These are phyloP conservation scores for Medicago lupulina DNA, from an alignment of 306 rosid genomes.

Conservation along the genomic window DNA sequence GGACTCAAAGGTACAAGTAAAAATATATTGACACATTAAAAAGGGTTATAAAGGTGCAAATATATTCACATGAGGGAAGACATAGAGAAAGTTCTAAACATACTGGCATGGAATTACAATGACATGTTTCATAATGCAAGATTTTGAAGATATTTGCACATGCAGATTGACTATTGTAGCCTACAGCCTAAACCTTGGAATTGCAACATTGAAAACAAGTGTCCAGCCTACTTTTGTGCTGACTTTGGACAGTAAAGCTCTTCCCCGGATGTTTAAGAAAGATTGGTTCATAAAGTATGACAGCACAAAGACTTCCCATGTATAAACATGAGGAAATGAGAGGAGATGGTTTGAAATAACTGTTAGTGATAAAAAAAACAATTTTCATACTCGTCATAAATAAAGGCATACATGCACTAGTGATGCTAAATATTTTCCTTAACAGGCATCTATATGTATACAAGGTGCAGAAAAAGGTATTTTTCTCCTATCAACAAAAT, in stretches of 20 bases:
- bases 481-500: too few relatives aligned
- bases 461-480: too few relatives aligned
- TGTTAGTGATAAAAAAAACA: not conserved
- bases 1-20: conserved; percentile 3
- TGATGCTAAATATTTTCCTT: too few relatives aligned
- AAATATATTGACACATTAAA: conserved; percentile 3
- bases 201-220: conserved; percentile 1
- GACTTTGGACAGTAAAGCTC: not conserved
- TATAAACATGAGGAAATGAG: not conserved
- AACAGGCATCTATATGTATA: too few relatives aligned
- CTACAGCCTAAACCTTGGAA: not conserved
- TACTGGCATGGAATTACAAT: conserved; percentile 24
- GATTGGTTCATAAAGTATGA: not conserved
- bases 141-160: conserved; percentile 20
- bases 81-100: conserved; percentile 19
- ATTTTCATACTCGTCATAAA: not conserved
- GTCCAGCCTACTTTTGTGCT: not conserved
- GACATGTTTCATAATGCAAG: conserved; percentile 26
- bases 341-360: not conserved
- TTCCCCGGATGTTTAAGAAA: not conserved
- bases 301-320: too few relatives aligned
- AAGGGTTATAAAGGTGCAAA: conserved; percentile 1
- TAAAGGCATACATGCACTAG: too few relatives aligned
- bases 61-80: conserved; percentile 23
- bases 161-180: conserved; percentile 9